These are phyloP conservation scores for Colletotrichum melonis DNA, from an alignment of 2,329 filamentous ascomycete species.

Conservation along the genomic window DNA sequence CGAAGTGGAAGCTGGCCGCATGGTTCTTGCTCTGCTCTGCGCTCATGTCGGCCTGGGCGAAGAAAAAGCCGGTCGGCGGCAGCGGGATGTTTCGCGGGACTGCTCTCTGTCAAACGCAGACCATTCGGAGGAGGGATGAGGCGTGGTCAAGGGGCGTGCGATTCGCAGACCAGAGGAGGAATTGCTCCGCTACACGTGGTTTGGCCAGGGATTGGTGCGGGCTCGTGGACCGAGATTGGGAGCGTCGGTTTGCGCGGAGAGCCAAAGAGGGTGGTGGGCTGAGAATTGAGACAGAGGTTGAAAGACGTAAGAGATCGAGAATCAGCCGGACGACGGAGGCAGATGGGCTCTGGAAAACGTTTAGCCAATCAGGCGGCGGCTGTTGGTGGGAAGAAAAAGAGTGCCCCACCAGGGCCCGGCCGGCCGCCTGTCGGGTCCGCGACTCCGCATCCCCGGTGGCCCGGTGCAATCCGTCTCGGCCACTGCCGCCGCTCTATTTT, in stretches of 20 bases:
- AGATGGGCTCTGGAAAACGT: conserved; percentile 20
- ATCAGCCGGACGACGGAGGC: conserved; percentile 8
- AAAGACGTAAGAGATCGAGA: background rate
- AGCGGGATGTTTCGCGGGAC: conserved; percentile 6
- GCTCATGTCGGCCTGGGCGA: conserved; percentile 28
- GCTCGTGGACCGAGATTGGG: conserved; percentile 1
- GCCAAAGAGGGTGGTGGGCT: background rate
- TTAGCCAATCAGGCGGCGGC: conserved; percentile 12
- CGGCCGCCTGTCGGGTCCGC: background rate
- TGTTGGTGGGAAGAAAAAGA: background rate
- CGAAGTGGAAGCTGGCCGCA: conserved; percentile 34
- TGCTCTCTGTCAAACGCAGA: background rate
- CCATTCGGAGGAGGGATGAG: background rate
- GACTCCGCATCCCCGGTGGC: background rate
- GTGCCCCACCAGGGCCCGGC: background rate
- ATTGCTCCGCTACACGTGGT: background rate
- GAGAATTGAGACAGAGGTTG: background rate
- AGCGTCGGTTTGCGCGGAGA: background rate
- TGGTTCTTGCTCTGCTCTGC: conserved; percentile 34
- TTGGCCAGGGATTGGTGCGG: background rate
- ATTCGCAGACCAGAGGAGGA: background rate
- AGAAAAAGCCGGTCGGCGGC: background rate
- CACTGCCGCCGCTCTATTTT: no score
- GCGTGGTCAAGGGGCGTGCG: background rate
- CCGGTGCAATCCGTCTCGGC: background rate